Conservation (phyloP, 495 filamentous ascomycete species). For the Tuber melanosporum region DNA sequence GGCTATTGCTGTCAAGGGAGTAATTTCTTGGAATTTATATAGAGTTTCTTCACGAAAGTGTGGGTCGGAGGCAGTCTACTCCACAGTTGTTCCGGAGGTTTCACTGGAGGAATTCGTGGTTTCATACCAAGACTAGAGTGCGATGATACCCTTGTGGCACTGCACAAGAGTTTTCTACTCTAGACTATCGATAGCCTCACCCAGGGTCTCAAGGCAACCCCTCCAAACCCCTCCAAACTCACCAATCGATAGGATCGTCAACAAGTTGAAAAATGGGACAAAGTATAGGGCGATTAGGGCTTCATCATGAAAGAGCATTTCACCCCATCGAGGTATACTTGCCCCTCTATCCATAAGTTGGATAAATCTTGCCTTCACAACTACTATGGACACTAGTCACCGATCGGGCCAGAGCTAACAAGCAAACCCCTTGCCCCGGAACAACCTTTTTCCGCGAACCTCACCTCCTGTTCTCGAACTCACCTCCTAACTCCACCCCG, state of each 20-base stretch:
- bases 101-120: neutral
- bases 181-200: neutral
- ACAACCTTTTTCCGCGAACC: neutral
- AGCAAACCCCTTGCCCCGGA: neutral
- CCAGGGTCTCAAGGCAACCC: too few relatives aligned
- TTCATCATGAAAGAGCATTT: neutral
- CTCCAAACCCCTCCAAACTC: neutral
- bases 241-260: neutral
- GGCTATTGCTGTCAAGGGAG: neutral
- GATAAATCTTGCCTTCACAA: neutral
- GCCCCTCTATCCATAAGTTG: neutral
- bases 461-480: conserved; percentile 11
- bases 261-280: neutral
- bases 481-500: conserved; percentile 19
- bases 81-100: neutral
- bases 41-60: neutral
- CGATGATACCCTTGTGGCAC: neutral
- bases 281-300: neutral
- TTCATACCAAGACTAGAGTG: neutral
- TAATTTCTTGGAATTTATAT: neutral
- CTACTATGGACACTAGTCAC: neutral
- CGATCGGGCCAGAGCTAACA: neutral
- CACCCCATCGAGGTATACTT: neutral
- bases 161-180: neutral
- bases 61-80: neutral